Evolutionary conservation across 495 filamentous ascomycete species (phyloP), one percentile per base, ranked within the genome.

Genomic region (Cudoniella acicularis): DNA sequence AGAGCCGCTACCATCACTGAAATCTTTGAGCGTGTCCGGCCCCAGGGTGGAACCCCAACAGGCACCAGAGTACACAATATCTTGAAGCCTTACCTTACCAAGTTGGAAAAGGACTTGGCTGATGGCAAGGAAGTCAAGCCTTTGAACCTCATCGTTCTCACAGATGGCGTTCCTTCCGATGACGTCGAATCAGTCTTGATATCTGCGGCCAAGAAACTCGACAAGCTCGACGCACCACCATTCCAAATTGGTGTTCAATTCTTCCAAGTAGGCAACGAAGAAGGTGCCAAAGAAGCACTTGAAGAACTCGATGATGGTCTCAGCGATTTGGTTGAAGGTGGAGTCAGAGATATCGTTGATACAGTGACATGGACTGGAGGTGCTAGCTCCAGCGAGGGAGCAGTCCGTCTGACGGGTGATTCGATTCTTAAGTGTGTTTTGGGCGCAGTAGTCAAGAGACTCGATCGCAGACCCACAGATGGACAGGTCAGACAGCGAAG

Each of bases 211-310:
- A 76, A 80, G 70, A 82, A 81, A 60, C 76, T 98, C 21, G 93
- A 97, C 68, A 72, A 69, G 17, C 69, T 87, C 3, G 78, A 85
- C 30, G 92, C 92, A 0, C 83, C 87, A 27, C 79, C 90, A 22
- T 89, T 90, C 79, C 94, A 98, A 74, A 77, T 97, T 11, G 94
- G 95, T 11, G 86, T 98, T 56, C 94, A 98, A 72, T 97, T 98
- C 74, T 94, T 98, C 75, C 94, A 98, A 75, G 88, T 98, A 54
- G 94, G 94, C 49, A 78, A 83, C 26, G 91, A 96, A 65, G 62
- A 70, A 3, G 73, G 63, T 0, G 94, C 92, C 0, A 74, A 74
- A 30, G 67, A 75, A 69, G 85, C 86, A 61, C 72, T 96, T 56
- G 70, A 83, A 73, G 82, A 87, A 46, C 75, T 98, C 42, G 94